phyloP scores from a whole-genome alignment of 2,329 filamentous ascomycete genomes.

The Ophiocordyceps camponoti-rufipedis region DNA sequence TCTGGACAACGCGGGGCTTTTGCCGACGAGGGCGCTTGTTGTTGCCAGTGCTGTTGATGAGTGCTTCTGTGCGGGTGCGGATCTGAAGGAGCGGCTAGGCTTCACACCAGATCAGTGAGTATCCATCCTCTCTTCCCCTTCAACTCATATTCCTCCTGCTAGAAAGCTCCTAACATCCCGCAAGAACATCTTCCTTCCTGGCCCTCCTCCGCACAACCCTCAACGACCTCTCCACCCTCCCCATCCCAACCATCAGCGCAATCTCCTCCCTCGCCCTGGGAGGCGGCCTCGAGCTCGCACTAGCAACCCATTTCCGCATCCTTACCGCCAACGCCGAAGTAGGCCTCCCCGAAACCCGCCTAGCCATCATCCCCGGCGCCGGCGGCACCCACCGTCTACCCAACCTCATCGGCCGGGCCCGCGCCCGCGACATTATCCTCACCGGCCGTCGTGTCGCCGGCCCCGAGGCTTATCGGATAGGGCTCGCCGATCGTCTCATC shows the following conservation, averaged over 20 bases:
- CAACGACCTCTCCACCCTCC: constrained; percentile 51
- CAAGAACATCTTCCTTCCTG: constrained; percentile 66
- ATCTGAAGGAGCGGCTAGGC: constrained; percentile 69
- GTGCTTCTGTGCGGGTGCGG: constrained; percentile 86
- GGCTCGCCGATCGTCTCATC: constrained; percentile 77
- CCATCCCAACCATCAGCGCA: constrained; percentile 78
- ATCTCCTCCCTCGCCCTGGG: constrained; percentile 76
- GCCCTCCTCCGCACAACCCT: constrained; percentile 59
- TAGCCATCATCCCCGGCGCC: constrained; percentile 88
- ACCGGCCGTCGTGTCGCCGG: constrained; percentile 75
- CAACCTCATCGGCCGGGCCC: constrained; percentile 55
- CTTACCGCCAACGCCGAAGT: constrained; percentile 63
- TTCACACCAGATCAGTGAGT: constrained; percentile 64
- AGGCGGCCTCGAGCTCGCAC: constrained; percentile 81
- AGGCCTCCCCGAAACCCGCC: constrained; percentile 74
- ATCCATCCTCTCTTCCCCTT: too few relatives aligned
- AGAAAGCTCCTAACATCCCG: neutral
- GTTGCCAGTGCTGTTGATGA: constrained; percentile 71
- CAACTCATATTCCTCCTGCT: neutral
- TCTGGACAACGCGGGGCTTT: constrained; percentile 23
- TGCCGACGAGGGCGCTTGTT: constrained; percentile 62
- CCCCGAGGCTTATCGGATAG: constrained; percentile 78
- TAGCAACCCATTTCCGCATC: constrained; percentile 78
- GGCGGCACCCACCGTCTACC: constrained; percentile 84
- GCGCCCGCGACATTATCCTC: constrained; percentile 78